phyloP scores from a whole-genome alignment of 2,329 filamentous ascomycete species.

The Emmonsiellopsis sp. region DNA sequence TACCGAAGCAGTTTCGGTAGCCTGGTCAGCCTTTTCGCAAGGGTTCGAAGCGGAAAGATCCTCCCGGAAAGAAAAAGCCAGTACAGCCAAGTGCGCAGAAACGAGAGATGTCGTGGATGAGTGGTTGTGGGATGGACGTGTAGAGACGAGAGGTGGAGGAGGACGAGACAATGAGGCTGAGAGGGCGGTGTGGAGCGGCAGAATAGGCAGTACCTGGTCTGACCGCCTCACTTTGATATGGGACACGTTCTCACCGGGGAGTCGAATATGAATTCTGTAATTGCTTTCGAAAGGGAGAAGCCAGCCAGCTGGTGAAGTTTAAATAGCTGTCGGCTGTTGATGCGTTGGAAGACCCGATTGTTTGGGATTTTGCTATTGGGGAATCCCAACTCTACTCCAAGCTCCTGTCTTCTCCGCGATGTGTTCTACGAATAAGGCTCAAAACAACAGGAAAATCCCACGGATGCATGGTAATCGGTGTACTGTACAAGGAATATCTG shows the following conservation, averaged over 20 bases:
- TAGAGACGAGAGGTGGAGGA: neutral
- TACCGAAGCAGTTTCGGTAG: neutral
- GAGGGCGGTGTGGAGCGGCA: constrained; percentile 3
- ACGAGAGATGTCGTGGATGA: neutral
- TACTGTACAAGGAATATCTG: neutral
- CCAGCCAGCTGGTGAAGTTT: too few species aligned
- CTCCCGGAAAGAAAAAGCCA: neutral
- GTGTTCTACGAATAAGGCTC: neutral
- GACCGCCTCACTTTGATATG: constrained; percentile 19
- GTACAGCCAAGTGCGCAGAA: neutral
- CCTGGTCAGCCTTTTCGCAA: neutral
- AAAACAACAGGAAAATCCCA: neutral
- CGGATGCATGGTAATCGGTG: neutral
- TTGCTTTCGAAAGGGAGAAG: too few species aligned
- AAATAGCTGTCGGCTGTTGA: neutral
- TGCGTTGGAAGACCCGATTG: neutral
- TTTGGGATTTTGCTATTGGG: neutral
- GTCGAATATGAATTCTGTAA: neutral
- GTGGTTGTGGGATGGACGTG: neutral
- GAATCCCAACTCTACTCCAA: too few species aligned
- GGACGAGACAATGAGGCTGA: constrained; percentile 4
- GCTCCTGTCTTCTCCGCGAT: neutral
- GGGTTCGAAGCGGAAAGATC: neutral
- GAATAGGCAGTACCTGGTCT: constrained; percentile 4
- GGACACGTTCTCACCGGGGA: neutral